Base-by-base conservation (phyloP, 768 basidiomycete species). In the Rhizopogon sp. region DNA sequence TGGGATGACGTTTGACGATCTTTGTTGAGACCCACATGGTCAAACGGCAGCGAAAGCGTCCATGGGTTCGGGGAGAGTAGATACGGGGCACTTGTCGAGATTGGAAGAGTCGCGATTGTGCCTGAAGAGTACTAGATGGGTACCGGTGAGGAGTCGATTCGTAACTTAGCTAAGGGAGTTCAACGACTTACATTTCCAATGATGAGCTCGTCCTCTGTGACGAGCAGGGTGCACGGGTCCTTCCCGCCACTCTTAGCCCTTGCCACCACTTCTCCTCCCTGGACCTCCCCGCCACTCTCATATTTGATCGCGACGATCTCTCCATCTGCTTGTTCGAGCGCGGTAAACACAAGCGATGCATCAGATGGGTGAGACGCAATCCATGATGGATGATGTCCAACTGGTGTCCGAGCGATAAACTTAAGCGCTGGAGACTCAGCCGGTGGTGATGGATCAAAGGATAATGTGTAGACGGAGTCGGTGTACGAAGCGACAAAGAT, bases 311-410 rank as follows among this genome's bases (percentile, higher is more conserved):
- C 83, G 6, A 84, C 64, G 25, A 85, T 75, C 66, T 76, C 75
- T 13, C 92, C 90, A n/a, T 87, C 79, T 0, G 75, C 59, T 56
- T 85, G 80, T 60, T 91, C 86, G 17, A 91, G 73, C 0, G 78
- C 84, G 10, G 88, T 73, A 62, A 85, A 85, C 33, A 90, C 72
- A 28, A 91, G 61, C 3, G 81, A 79, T 43, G 70, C 73, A 57
- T 86, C 79, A 0, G 64, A 67, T 0, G 84, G 83, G 62, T 87
- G 79, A 6, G 73, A 70, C 10, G 84, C 79, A 57, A 94, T 76
- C 91, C 91, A 93, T 5, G 89, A 90, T 0, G 90, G 87, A 61
- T 82, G 81, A 59, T 76, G 69, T 28, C 87, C 86, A 37, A 83
- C 80, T 8, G 67, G 64, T 50, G 81, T 62, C 14, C 75, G 58